Evolutionary conservation across 139 green algal species (phyloP).

Genomic region (Chlorella vulgaris): DNA sequence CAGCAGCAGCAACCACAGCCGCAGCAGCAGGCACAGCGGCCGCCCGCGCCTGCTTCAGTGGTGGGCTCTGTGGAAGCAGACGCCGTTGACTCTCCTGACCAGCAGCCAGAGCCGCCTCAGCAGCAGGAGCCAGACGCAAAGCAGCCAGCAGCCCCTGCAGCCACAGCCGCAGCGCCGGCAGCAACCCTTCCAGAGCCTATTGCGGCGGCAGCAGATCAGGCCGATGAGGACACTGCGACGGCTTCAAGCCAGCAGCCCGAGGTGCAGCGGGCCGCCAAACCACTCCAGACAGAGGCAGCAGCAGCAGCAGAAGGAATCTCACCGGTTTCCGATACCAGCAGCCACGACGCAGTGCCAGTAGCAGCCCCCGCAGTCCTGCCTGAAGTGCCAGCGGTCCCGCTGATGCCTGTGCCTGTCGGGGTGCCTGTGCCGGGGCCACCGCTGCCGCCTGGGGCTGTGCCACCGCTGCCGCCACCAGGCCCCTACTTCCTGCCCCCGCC

Average conservation of each 20-base stretch:
- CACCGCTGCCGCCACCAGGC: not conserved
- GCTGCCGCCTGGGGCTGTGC: not conserved
- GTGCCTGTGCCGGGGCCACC: not conserved
- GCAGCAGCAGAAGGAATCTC: not conserved
- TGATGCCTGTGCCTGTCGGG: not conserved
- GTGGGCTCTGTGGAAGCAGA: too few relatives aligned
- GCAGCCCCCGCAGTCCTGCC: too few relatives aligned
- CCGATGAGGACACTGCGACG: too few relatives aligned
- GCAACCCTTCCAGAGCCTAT: not conserved
- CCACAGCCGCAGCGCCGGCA: not conserved
- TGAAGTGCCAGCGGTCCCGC: not conserved
- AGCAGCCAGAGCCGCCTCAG: not conserved
- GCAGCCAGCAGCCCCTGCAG: not conserved
- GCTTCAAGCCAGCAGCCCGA: too few relatives aligned
- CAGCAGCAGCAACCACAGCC: not conserved
- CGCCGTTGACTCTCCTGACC: too few relatives aligned
- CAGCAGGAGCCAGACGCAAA: not conserved
- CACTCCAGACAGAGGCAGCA: not conserved
- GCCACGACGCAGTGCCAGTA: too few relatives aligned
- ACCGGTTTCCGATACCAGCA: too few relatives aligned
- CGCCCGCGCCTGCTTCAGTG: not conserved
- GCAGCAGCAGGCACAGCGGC: not conserved
- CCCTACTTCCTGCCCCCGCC: conserved; percentile 13
- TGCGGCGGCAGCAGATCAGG: too few relatives aligned
- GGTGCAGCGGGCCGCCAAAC: not conserved